phyloP scores from a whole-genome alignment of 1,284 basidiomycete species.

The Cerioporus squamosus region DNA sequence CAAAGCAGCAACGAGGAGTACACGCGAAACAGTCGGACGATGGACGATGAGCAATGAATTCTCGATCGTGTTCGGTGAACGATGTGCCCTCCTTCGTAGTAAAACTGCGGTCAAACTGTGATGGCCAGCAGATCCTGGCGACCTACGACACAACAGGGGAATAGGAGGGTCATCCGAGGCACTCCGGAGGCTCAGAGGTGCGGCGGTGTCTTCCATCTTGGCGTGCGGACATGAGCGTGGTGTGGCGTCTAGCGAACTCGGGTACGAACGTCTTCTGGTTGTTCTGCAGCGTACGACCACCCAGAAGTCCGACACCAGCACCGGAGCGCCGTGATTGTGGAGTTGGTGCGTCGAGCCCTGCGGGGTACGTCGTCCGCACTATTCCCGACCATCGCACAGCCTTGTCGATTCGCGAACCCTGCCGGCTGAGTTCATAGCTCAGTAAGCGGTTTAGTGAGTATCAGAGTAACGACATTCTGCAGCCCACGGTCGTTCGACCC shows the following conservation, averaged over 20 bases:
- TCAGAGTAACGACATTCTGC: not conserved
- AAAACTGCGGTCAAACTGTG: conserved; percentile 3
- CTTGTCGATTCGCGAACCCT: not conserved
- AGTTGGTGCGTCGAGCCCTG: not conserved
- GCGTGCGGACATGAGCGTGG: not conserved
- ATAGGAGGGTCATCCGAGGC: conserved; percentile 4
- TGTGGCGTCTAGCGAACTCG: not conserved
- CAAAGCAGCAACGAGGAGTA: not conserved
- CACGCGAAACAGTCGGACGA: not conserved
- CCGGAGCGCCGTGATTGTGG: conserved; percentile 8
- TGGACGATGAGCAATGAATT: not conserved
- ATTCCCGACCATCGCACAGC: not conserved
- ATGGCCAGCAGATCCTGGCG: not conserved
- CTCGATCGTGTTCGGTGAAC: conserved; percentile 2
- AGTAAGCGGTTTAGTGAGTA: not conserved
- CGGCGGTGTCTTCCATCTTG: not conserved
- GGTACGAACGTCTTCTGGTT: too few species aligned
- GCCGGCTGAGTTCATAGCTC: not conserved
- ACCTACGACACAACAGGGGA: not conserved
- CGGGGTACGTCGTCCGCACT: not conserved
- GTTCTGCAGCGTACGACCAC: not conserved
- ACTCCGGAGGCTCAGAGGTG: not conserved
- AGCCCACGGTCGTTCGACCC: not conserved
- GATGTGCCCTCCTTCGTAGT: not conserved
- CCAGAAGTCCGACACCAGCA: not conserved